Evolutionary conservation across 352 stramenopile genomes (phyloP), one percentile per base, ranked within the genome.

Genomic region (Pythium brassicae): DNA sequence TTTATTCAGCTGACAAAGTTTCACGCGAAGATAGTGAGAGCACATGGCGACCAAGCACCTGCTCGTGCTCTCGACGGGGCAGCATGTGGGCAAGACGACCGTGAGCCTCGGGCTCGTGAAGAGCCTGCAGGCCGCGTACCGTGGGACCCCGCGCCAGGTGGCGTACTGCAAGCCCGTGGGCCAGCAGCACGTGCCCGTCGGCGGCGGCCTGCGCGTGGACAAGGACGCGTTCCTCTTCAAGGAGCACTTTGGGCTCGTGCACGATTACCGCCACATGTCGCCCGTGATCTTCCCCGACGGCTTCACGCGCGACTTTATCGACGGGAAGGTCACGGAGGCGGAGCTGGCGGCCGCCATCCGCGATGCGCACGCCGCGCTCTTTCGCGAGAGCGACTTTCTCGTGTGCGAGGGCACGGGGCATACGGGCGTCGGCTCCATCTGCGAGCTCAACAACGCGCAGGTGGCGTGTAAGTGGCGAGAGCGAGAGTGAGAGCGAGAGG

Each of bases 51-150:
- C 65, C n/a, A 83, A 83, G 66, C 84, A 94, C 53, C 65, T 94
- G 44, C 83, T 94, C 53, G 71, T 94, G 49, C 72, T 94, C 40
- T 94, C 85, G 11, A 98, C 95, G 17, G 86, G 92, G 29, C 96
- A 99, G 66, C 97, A 99, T 66, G 96, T 99, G 55, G 97, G 97
- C 53, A 99, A 99, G 77, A 99, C 96, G 29, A 98, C 94, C 19
- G 85, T 96, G 25, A 98, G 81, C 62, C 82, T 99, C 32, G 96
- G 94, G 4, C 71, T 99, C 49, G 88, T 98, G 57, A 96, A 94
- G 63, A 94, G 88, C 25, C 80, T 99, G 44, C 85, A 97, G 62
- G 87, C 95, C 62, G 77, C 92, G 53, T 97, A 98, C 62, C 66
- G 72, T 15, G 76, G 71, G 47, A 68, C 71, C 0, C 58, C 75